Evolutionary conservation across 768 basidiomycete species (phyloP).

Genomic region (Royoungia palumana): DNA sequence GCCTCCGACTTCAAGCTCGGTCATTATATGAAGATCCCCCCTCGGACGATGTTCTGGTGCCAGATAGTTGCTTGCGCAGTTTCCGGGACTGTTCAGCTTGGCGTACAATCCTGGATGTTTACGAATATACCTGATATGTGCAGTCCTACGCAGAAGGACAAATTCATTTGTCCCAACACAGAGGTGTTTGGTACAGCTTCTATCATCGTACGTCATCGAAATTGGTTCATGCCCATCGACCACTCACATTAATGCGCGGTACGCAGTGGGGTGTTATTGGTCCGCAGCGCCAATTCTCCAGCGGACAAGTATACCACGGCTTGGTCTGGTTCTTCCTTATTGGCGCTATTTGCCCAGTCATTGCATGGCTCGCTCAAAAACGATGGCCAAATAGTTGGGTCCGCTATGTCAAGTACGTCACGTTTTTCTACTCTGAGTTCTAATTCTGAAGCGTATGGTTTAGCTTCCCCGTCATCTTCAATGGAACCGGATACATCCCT

Average conservation of each 20-base stretch:
- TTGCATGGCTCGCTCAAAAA: constrained; percentile 50
- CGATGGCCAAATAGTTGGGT: constrained; percentile 64
- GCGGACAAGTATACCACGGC: constrained; percentile 60
- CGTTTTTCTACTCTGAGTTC: background rate
- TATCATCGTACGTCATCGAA: constrained; percentile 43
- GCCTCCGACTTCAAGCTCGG: constrained; percentile 75
- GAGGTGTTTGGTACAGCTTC: constrained; percentile 56
- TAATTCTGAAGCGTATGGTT: constrained; percentile 9
- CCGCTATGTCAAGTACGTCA: constrained; percentile 60
- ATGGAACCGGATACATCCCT: constrained; percentile 57
- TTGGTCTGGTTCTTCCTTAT: constrained; percentile 78
- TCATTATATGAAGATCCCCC: constrained; percentile 70
- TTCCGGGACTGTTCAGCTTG: constrained; percentile 65
- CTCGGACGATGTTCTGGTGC: constrained; percentile 62
- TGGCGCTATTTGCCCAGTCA: constrained; percentile 60
- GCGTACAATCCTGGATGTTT: constrained; percentile 63
- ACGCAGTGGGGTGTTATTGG: constrained; percentile 73
- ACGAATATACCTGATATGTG: constrained; percentile 37
- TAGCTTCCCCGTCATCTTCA: constrained; percentile 51
- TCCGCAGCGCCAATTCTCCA: constrained; percentile 69
- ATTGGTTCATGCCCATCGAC: background rate
- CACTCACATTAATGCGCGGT: background rate
- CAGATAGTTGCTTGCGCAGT: constrained; percentile 63
- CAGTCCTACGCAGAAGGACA: constrained; percentile 33
- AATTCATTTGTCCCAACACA: constrained; percentile 68